Conservation (phyloP, 495 filamentous ascomycete genomes). For the Trichocladium uniseriatum region DNA sequence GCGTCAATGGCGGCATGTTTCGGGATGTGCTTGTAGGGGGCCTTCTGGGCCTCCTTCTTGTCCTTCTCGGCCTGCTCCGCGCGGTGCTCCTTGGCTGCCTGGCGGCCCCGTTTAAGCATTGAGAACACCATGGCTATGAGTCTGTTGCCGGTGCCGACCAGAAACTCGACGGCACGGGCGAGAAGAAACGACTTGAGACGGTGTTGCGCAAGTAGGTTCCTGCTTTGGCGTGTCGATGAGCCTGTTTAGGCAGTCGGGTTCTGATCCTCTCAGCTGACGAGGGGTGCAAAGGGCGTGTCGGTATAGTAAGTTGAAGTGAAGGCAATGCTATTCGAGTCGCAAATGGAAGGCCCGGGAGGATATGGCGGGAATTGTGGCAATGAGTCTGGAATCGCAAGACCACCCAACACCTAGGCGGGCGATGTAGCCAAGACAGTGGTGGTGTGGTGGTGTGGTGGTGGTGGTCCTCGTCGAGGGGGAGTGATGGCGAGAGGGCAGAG, state of each 20-base stretch:
- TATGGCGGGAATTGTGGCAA: background rate
- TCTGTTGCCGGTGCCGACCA: background rate
- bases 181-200: too few species aligned
- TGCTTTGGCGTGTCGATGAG: too few species aligned
- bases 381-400: background rate
- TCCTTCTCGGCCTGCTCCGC: conserved; percentile 36
- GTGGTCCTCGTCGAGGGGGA: too few species aligned
- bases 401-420: too few species aligned
- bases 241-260: too few species aligned
- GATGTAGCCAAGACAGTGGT: too few species aligned
- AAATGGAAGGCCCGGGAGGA: background rate
- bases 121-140: conserved; percentile 39
- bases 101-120: conserved; percentile 36
- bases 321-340: background rate
- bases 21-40: conserved; percentile 47
- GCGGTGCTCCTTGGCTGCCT: conserved; percentile 42
- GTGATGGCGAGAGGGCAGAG: too few species aligned
- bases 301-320: conserved; percentile 8
- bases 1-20: conserved; percentile 50
- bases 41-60: conserved; percentile 31
- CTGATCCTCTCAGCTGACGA: too few species aligned
- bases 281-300: background rate
- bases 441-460: too few species aligned
- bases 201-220: too few species aligned
- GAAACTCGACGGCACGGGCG: too few species aligned